phyloP scores from a whole-genome alignment of 768 basidiomycete species.

The Pleurotus cornucopiae region DNA sequence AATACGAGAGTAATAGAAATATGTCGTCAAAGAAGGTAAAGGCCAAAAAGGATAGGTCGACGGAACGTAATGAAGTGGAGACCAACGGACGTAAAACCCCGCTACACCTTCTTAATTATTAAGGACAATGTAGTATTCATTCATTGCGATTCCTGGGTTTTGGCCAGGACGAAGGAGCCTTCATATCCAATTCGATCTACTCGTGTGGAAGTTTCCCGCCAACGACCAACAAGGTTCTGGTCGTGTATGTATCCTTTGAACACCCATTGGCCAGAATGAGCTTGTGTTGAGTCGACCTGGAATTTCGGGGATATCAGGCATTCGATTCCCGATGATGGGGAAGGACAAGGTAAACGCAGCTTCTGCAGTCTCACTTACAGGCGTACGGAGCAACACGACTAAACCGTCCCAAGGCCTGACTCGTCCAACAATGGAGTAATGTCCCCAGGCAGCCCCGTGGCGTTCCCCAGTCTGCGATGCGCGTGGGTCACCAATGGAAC shows the following conservation, averaged over 20 bases:
- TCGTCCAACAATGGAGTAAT: slow-evolving; percentile 40
- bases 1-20: not conserved
- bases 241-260: slow-evolving; percentile 51
- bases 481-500: not conserved
- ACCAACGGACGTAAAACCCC: not conserved
- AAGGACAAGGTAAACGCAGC: slow-evolving; percentile 1
- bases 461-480: slow-evolving; percentile 33
- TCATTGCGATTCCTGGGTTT: slow-evolving; percentile 14
- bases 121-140: not conserved
- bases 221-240: slow-evolving; percentile 46
- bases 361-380: slow-evolving; percentile 27
- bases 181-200: slow-evolving; percentile 39
- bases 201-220: slow-evolving; percentile 46
- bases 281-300: slow-evolving; percentile 28
- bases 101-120: too few species aligned
- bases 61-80: not conserved
- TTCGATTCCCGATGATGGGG: not conserved
- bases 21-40: not conserved
- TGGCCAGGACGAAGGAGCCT: slow-evolving; percentile 43
- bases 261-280: slow-evolving; percentile 37
- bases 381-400: slow-evolving; percentile 38
- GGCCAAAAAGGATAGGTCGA: not conserved
- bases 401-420: slow-evolving; percentile 50
- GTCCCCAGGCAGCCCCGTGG: slow-evolving; percentile 48
- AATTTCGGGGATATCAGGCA: slow-evolving; percentile 2